Conservation (phyloP, 1,139 yeast species). For the Diutina catenulata region DNA sequence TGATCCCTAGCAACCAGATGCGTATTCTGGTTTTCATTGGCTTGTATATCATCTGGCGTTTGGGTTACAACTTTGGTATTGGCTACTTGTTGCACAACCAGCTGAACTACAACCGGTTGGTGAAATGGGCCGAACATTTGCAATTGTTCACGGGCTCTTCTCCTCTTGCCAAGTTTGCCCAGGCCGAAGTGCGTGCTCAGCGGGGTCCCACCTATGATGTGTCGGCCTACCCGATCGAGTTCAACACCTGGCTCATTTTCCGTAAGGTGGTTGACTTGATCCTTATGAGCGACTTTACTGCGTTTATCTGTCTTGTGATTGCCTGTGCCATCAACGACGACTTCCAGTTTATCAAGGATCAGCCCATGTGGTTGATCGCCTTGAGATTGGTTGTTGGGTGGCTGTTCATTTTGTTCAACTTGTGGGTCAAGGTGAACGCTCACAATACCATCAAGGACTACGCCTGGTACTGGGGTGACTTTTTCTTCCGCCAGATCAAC, state of each 20-base stretch:
- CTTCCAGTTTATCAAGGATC: conserved; percentile 28
- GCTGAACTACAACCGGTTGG: conserved; percentile 46
- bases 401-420: conserved; percentile 51
- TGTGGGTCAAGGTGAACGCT: conserved; percentile 85
- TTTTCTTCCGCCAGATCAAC: conserved; percentile 68
- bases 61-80: conserved; percentile 69
- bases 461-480: conserved; percentile 97
- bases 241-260: conserved; percentile 75
- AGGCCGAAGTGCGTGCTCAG: conserved; percentile 28
- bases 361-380: conserved; percentile 24
- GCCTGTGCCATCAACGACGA: conserved; percentile 36
- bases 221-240: conserved; percentile 52
- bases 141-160: conserved; percentile 30
- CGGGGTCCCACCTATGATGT: conserved; percentile 45
- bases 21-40: conserved; percentile 37
- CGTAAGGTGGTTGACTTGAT: conserved; percentile 74
- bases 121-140: conserved; percentile 36
- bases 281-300: conserved; percentile 76
- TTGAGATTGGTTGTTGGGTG: conserved; percentile 32
- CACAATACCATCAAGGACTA: conserved; percentile 83
- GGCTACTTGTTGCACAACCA: conserved; percentile 62
- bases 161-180: conserved; percentile 16
- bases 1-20: conserved; percentile 14
- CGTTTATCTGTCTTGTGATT: conserved; percentile 60
- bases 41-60: conserved; percentile 66